Evolutionary conservation across 768 basidiomycete genomes (phyloP), one percentile per base, ranked within the genome.

Genomic region (Lactifluus subvellereus): DNA sequence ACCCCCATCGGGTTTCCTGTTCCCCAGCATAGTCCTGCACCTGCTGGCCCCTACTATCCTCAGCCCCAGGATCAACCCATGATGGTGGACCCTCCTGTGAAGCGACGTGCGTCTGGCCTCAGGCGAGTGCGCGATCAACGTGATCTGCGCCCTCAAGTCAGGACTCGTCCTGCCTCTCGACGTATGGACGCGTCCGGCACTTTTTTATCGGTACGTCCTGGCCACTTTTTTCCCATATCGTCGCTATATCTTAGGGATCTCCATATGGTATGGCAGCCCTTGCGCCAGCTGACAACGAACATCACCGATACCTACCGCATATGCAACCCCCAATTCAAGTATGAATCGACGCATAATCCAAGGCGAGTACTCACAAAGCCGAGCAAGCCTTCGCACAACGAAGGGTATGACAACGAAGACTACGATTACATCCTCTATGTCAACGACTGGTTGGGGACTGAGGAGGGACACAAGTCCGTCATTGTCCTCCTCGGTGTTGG

Each of bases 401-500:
- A 98, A 64, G 96, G 96, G 2, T 97, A 87, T 68, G 97, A 99
- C 76, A 99, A 99, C 70, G 96, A 98, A 69, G 97, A 99, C 74
- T 96, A 94, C 70, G 97, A 99, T 73, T 99, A 99, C 71, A 98
- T 99, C 70, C 83, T 99, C 62, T 99, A 98, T 74, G 97, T 99
- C 72, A 99, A 99, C 71, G 97, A 99, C 71, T 94, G 93, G 80
- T 77, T 99, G 61, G 97, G 97, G 3, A 87, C 84, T 30, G 97
- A 98, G 70, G 91, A 95, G 64, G 91, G 92, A 52, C 89, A 97
- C 81, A 94, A 97, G 93, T 95, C 71, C 72, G 89, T 82, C 33
- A 33, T 38, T 38, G 33, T 48, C 13, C 48, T 32, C 50, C 61
- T 47, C 57, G 35, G 53, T n/a, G 32, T 60, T 66, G 38, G 54